Evolutionary conservation across 2,329 filamentous ascomycete genomes (phyloP), one percentile per base, ranked within the genome.

Genomic region (Calonectria pteridis): DNA sequence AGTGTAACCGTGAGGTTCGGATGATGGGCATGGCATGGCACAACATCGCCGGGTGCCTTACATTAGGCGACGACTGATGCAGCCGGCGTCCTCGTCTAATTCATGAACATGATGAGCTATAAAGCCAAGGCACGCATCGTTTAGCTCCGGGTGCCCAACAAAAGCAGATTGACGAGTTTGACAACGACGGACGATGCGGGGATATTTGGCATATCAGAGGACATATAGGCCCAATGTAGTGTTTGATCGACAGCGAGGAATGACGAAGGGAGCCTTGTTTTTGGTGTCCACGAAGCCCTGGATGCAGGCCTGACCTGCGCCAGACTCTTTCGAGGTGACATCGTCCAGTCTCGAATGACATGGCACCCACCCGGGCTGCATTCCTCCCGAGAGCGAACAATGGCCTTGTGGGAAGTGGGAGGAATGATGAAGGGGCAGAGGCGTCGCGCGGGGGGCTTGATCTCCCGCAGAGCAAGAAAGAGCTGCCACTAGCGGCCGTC

Each of bases 161-260:
- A 62, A 62, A 37, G 14, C 69, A 46, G 66, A 69, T 74, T 66
- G 33, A 69, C 69, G 65, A 72, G 69, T 49, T 66, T 59, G 67
- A 63, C 55, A 67, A 26, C 33, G n/a, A 55, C n/a, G 43, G 31
- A 26, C n/a, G 33, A 31, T 74, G 69, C 59, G 73, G 73, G 73
- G 73, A 50, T 63, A 37, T 53, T 58, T 46, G 59, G 33, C 35
- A 62, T 40, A 62, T 14, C 9, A 37, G 18, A 40, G 37, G 37
- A 62, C 26, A 62, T 37, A 62, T 62, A 62, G 55, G 33, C 59
- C 58, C 49, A 62, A 67, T 40, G 51, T 33, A 53, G 50, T 67
- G 51, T 55, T 66, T 62, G 28, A 62, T 67, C 67, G 28, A n/a
- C 62, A 63, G 46, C 46, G 62, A 46, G 33, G 43, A 40, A 58